Evolutionary conservation across 192 early-diverging fungal species (phyloP), one percentile per base, ranked within the genome.

Genomic region (Backusella macrospora): DNA sequence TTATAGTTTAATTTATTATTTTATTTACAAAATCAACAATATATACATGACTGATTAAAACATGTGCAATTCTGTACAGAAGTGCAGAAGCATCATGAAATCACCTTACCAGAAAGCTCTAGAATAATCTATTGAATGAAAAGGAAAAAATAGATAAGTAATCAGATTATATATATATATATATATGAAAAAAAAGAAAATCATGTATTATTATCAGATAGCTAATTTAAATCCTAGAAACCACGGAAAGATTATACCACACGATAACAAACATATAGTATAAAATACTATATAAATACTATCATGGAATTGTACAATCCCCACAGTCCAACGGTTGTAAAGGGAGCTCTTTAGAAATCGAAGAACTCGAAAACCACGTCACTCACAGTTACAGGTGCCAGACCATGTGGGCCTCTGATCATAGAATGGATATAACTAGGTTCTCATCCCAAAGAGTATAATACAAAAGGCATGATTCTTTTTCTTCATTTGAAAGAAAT

Each of bases 341-440:
- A 29, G 34, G 42, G 18, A 68, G 66, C 6, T 62, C 26, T 34
- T 72, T 45, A 9, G 14, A 43, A 18, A 43, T 29, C 59, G 55
- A 59, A 72, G 38, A 72, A 72, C 71, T 59, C 71, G 62, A 44
- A 63, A 12, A 34, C n/a, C 39, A 62, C 71, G 42, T 62, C 40
- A 40, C 18, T 29, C 43, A 34, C 59, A 45, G 15, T 44, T 14
- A 14, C 42, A 42, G 71, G 71, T 72, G 71, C 34, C 38, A 18
- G 9, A 63, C 45, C 26, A 62, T 72, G 71, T 72, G 71, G 71
- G 26, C 71, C 59, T 63, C 71, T 39, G 37, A 72, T 72, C 71
- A 72, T 72, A 72, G 71, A 72, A 72, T 72, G 71, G 71, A 72
- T 72, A 43, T 72, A 72, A 72, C 71, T 72, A 62, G 26, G 37